Percentiles rank a stretch among this genome's conserved stretches.
These are phyloP conservation scores for Neolentinus lepideus DNA, from an alignment of 1,284 basidiomycete species.

Conservation along the genomic window DNA sequence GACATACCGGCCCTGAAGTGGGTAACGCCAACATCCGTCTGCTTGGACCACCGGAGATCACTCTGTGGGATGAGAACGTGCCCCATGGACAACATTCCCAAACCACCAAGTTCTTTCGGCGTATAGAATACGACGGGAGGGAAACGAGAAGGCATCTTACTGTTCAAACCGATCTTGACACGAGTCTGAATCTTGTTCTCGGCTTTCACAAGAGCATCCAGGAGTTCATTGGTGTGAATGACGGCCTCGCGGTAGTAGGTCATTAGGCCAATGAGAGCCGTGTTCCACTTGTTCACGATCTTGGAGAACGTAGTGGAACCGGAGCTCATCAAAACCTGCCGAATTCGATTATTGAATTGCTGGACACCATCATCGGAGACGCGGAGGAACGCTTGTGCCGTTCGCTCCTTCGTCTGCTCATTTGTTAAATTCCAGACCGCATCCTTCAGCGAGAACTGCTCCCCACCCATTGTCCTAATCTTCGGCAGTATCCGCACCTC, in stretches of 20 bases:
- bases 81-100: conserved; percentile 99
- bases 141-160: conserved; percentile 99
- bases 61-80: conserved; percentile 98
- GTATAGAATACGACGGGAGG: conserved; percentile 97
- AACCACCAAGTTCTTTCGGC: conserved; percentile 93
- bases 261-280: conserved; percentile 90
- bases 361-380: conserved; percentile 96
- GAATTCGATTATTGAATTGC: conserved; percentile 93
- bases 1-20: conserved; percentile 98
- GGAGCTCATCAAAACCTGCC: conserved; percentile 98
- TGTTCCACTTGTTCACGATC: conserved; percentile 99
- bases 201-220: conserved; percentile 92
- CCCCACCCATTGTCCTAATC: conserved; percentile 89
- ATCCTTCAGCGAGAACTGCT: conserved; percentile 95
- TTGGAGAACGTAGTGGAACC: conserved; percentile 99
- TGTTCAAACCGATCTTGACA: conserved; percentile 98
- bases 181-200: conserved; percentile 99
- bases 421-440: conserved; percentile 98
- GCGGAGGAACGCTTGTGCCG: conserved; percentile 94
- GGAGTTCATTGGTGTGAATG: conserved; percentile 93
- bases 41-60: conserved; percentile 96
- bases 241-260: conserved; percentile 99
- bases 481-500: conserved; percentile 97
- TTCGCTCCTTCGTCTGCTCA: conserved; percentile 94
- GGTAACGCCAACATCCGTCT: conserved; percentile 93